Evolutionary conservation across 2,329 filamentous ascomycete species (phyloP).

Genomic region (Diaporthe ampelina): DNA sequence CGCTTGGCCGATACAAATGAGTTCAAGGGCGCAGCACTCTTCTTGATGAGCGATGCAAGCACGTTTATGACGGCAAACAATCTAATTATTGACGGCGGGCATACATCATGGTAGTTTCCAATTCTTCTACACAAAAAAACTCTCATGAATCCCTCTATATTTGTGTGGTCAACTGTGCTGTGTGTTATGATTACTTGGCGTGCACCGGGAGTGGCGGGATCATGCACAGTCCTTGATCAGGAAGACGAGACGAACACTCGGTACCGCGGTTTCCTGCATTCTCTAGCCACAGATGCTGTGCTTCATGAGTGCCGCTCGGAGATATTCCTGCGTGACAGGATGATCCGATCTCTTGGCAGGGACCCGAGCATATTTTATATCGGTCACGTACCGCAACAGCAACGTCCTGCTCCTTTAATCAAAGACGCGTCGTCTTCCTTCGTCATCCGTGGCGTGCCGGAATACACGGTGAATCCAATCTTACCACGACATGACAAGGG

Average conservation of each 20-base stretch:
- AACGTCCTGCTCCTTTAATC: not conserved
- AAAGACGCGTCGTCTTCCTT: not conserved
- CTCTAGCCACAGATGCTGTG: slow-evolving; percentile 17
- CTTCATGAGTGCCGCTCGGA: slow-evolving; percentile 16
- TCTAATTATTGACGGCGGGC: slow-evolving; percentile 69
- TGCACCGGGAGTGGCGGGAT: not conserved
- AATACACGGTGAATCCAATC: not conserved
- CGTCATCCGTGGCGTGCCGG: not conserved
- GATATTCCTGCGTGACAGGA: not conserved
- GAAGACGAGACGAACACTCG: slow-evolving; percentile 5
- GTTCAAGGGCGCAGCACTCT: slow-evolving; percentile 73
- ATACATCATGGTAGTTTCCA: slow-evolving; percentile 63
- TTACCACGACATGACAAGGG: not conserved
- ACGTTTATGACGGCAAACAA: slow-evolving; percentile 74
- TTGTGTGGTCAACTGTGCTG: not conserved
- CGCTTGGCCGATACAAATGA: slow-evolving; percentile 70
- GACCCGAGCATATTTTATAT: not conserved
- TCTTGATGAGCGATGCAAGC: slow-evolving; percentile 73
- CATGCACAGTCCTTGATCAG: not conserved
- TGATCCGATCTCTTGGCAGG: slow-evolving; percentile 30
- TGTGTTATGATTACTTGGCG: not conserved
- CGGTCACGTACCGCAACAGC: not conserved
- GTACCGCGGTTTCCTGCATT: not conserved
- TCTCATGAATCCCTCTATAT: not conserved
- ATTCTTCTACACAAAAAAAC: not conserved